Conservation (phyloP, 139 green algal genomes). For the Mesotaenium endlicherianum region DNA sequence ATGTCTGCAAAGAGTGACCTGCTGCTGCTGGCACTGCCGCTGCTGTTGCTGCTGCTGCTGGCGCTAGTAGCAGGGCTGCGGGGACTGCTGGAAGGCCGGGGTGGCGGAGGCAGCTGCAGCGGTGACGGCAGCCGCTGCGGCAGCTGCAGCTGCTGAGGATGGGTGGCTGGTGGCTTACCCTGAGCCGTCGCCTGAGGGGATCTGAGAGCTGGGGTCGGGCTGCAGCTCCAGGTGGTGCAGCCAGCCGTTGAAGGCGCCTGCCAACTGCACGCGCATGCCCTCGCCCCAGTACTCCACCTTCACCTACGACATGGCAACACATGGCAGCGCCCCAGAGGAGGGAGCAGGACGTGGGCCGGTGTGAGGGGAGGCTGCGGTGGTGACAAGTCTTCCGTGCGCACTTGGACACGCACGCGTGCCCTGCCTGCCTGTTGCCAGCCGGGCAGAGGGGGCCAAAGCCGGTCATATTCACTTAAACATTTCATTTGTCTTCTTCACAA, state of each 20-base stretch:
- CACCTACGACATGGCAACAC: neutral
- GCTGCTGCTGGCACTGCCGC: no score
- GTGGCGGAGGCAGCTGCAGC: no score
- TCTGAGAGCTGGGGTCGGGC: constrained; percentile 1
- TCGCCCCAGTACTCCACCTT: constrained; percentile 26
- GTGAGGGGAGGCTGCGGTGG: no score
- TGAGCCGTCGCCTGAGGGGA: constrained; percentile 4
- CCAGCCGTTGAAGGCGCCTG: constrained; percentile 41
- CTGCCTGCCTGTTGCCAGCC: neutral
- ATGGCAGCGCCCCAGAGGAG: neutral
- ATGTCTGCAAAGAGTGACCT: no score
- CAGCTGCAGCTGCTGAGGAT: no score
- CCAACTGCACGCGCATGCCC: constrained; percentile 5
- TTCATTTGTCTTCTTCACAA: neutral
- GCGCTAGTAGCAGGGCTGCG: no score
- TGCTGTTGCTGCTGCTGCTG: no score
- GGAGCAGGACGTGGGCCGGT: no score
- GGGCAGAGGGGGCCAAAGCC: neutral
- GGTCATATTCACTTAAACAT: neutral
- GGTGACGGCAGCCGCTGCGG: no score
- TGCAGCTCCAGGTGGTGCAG: constrained; percentile 9
- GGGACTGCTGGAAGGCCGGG: no score
- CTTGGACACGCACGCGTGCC: neutral
- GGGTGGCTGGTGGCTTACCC: no score
- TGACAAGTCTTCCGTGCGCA: no score